Percentiles rank a stretch among this genome's conserved stretches.
phyloP scores from a whole-genome alignment of 495 filamentous ascomycete genomes.

The Achaetomiella virescens region DNA sequence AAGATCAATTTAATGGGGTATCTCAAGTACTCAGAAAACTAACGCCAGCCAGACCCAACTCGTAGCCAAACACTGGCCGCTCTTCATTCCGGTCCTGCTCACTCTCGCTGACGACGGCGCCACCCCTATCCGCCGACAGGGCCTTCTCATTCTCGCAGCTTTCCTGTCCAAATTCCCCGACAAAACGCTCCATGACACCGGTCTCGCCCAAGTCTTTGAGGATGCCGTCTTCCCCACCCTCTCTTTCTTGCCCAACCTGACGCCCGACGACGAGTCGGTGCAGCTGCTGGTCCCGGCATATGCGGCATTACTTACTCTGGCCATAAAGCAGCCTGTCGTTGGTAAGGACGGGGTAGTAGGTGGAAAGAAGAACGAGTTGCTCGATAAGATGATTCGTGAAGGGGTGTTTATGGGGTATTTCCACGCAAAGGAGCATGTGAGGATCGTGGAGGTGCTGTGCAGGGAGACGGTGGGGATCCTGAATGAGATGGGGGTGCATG shows the following conservation, averaged over 20 bases:
- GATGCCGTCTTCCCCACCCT: slow-evolving; percentile 69
- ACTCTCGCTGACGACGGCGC: slow-evolving; percentile 68
- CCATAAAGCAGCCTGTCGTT: slow-evolving; percentile 34
- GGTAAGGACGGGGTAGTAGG: neutral
- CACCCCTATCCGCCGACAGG: slow-evolving; percentile 49
- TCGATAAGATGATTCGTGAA: slow-evolving; percentile 51
- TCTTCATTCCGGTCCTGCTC: slow-evolving; percentile 80
- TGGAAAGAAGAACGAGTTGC: slow-evolving; percentile 26
- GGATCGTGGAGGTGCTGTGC: slow-evolving; percentile 54
- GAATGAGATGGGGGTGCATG: slow-evolving; percentile 56
- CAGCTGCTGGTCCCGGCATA: slow-evolving; percentile 61
- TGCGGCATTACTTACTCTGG: slow-evolving; percentile 55
- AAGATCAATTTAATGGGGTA: neutral
- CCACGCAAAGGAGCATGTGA: slow-evolving; percentile 45
- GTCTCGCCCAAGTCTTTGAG: slow-evolving; percentile 72
- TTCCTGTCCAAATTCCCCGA: slow-evolving; percentile 57
- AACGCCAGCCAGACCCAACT: slow-evolving; percentile 11
- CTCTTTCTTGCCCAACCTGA: slow-evolving; percentile 69
- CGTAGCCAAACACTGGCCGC: slow-evolving; percentile 53
- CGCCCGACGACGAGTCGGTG: slow-evolving; percentile 65
- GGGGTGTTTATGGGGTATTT: slow-evolving; percentile 50
- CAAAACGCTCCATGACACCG: slow-evolving; percentile 60
- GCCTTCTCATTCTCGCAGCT: slow-evolving; percentile 51
- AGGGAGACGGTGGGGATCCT: slow-evolving; percentile 48
- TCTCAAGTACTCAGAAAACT: neutral